Evolutionary conservation across 352 stramenopile genomes (phyloP), one percentile per base, ranked within the genome.

Genomic region (Phytophthora crassamura): DNA sequence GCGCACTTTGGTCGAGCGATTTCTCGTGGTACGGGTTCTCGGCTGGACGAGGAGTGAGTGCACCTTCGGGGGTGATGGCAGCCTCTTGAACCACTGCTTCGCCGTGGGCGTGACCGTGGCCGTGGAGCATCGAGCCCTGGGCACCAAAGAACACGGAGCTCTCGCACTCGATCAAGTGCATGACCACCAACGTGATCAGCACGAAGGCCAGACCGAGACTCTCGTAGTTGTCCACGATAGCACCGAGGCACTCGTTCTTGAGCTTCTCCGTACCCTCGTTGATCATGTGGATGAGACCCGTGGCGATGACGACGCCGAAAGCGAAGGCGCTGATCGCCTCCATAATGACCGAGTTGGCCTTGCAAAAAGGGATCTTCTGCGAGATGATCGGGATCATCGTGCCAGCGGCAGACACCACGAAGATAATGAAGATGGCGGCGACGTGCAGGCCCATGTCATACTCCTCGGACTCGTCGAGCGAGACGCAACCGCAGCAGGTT

Each of bases 251-350:
- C 49, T 78, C 72, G n/a, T 89, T 57, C 32, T 71, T 80, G 15
- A 94, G 65, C 48, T 74, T 83, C 46, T 85, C 78, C 20, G 84
- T 63, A 15, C 74, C 82, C 30, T 89, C 80, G 51, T 75, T 86
- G 30, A 89, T 66, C 73, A 91, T 89, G 73, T 94, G 86, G 54
- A 94, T 89, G 34, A 91, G 72, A 32, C 79, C 77, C 16, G 84
- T 90, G 47, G 74, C 62, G 41, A 92, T 74, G 36, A 94, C 80
- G 5, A 90, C 82, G 43, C 86, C 86, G 59, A 83, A 86, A 1
- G 78, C 79, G 49, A 91, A 87, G 1, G 79, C 69, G 36, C 83
- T 78, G 36, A 89, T 73, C 35, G 73, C 74, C 48, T 85, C 70
- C 59, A 90, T 77, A 25, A 80, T 70, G 15, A 84, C 34, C 28